Evolutionary conservation across 2,329 filamentous ascomycete species (phyloP), one percentile per base, ranked within the genome.

Genomic region (Fusarium caatingaense): DNA sequence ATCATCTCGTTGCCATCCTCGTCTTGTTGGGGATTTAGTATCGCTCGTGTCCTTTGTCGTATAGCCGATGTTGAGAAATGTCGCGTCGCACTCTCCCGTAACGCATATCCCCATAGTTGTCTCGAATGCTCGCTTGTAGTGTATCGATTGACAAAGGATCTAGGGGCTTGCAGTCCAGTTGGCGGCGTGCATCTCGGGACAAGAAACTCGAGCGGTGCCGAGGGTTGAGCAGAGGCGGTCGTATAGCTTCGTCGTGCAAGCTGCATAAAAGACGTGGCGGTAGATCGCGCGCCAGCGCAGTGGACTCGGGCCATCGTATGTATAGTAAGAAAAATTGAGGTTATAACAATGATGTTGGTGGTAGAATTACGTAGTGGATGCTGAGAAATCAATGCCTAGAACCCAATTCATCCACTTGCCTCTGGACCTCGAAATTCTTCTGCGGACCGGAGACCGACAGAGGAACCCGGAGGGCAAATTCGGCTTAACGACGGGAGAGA

Each of bases 1-100:
- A 84, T 83, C 90, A 97, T 93, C 21, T 91, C 88, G n/a, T 93
- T 91, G 27, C 95, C 95, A 58, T 94, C 89, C 32, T 97, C 93
- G 78, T 96, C 93, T 59, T 86, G 86, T 72, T 91, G 89, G 1
- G 93, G 92, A 77, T 98, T 97, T 69, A 84, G 80, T 7, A 89
- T 80, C 44, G 84, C 84, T 30, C 80, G 78, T 0, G 88, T 90
- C 63, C 80, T 81, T 28, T 73, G 70, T 51, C 76, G 76, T 9
- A 73, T 23, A 1, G 76, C 37, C 3, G 84, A 81, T 21, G 78
- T 77, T 27, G 80, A 78, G 60, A 87, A 86, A 16, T 57, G 41
- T 53, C 77, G 68, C 47, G 40, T 69, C 6, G 64, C 53, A 13
- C 50, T 42, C 56, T 60, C 49, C 32, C 49, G 60, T 8, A 61